Conservation (phyloP, 2,329 filamentous ascomycete species). For the Ilyonectria robusta region DNA sequence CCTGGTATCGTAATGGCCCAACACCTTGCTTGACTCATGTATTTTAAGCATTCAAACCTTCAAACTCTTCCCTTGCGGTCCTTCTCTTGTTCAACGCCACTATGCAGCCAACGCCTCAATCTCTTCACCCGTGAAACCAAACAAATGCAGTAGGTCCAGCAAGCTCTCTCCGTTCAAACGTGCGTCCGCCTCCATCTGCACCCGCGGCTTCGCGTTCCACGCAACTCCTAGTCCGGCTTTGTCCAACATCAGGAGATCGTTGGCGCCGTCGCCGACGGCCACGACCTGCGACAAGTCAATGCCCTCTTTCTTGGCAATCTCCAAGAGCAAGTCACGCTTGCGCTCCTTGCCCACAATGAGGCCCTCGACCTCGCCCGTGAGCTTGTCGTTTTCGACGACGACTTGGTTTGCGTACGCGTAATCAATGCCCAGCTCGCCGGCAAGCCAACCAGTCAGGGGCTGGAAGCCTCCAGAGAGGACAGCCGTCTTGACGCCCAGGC, state of each 20-base stretch:
- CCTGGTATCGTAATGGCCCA: constrained; percentile 41
- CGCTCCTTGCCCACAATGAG: constrained; percentile 82
- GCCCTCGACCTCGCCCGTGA: constrained; percentile 82
- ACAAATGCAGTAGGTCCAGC: constrained; percentile 80
- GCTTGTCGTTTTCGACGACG: constrained; percentile 69
- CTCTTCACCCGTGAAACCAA: constrained; percentile 80
- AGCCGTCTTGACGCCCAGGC: constrained; percentile 87
- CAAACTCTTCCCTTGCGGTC: constrained; percentile 27
- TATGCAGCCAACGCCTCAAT: constrained; percentile 47
- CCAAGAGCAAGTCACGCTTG: constrained; percentile 79
- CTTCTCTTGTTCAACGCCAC: constrained; percentile 16
- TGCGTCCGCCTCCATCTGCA: constrained; percentile 82
- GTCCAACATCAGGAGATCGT: constrained; percentile 85
- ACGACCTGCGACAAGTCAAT: constrained; percentile 77
- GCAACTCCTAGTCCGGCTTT: constrained; percentile 83
- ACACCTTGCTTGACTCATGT: constrained; percentile 35
- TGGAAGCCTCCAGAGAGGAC: constrained; percentile 95
- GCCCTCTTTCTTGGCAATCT: constrained; percentile 78
- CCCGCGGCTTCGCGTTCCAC: constrained; percentile 87
- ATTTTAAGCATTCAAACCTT: constrained; percentile 28
- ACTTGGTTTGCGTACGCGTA: constrained; percentile 92
- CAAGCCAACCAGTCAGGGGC: constrained; percentile 90
- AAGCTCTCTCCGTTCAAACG: constrained; percentile 80
- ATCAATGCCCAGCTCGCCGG: constrained; percentile 84
- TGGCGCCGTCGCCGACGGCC: constrained; percentile 86